These are phyloP conservation scores for Flaveria brownii DNA, from an alignment of 129 eudicot species.

Conservation along the genomic window DNA sequence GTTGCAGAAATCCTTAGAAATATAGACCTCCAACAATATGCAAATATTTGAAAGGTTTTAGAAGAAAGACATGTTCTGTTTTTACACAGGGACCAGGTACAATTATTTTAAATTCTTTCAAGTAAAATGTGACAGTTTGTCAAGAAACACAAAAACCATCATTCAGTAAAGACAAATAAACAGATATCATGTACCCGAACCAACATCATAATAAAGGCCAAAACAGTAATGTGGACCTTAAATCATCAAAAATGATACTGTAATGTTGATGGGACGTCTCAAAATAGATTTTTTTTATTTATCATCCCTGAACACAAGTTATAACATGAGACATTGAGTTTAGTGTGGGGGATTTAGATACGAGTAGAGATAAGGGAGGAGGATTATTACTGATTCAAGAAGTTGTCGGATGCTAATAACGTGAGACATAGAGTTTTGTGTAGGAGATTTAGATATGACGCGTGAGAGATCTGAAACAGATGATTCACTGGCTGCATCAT, in stretches of 20 bases:
- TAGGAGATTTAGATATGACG: slow-evolving; percentile 60
- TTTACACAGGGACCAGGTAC: neutral
- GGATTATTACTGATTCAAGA: slow-evolving; percentile 70
- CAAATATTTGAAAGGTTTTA: neutral
- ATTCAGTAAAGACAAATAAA: neutral
- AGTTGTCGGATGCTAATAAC: slow-evolving; percentile 92
- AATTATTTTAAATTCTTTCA: neutral
- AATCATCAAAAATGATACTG: neutral
- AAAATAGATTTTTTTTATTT: neutral
- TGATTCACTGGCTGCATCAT: slow-evolving; percentile 69
- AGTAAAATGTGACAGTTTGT: neutral
- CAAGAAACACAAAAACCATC: neutral
- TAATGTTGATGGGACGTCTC: neutral
- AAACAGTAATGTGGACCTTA: neutral
- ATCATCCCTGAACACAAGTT: neutral
- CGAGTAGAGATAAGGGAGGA: slow-evolving; percentile 12
- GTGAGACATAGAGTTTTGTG: slow-evolving; percentile 72
- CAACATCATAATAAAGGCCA: neutral
- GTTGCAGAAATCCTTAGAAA: neutral
- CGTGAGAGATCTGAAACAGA: slow-evolving; percentile 66
- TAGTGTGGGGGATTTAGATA: too few species aligned
- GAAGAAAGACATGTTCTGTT: neutral
- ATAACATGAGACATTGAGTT: too few species aligned
- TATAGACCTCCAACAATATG: neutral
- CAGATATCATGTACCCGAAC: neutral